phyloP scores from a whole-genome alignment of 495 filamentous ascomycete genomes.

The Melanomma pulvis-pyrius region DNA sequence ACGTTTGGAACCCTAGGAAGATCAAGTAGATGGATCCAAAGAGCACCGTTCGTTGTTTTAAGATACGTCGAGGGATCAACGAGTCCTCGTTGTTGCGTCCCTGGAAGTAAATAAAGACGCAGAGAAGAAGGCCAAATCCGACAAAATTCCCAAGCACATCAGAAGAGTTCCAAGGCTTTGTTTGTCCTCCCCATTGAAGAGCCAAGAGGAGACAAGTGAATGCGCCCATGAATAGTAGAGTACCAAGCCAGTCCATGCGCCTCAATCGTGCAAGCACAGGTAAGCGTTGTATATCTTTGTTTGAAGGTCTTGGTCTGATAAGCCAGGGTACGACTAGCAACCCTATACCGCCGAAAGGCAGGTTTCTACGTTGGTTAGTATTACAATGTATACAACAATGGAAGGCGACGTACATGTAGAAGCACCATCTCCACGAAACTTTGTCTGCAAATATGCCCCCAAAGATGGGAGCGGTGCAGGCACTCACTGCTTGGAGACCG shows the following conservation, averaged over 20 bases:
- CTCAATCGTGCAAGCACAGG: not conserved
- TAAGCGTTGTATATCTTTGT: not conserved
- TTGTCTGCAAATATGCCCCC: slow-evolving; percentile 36
- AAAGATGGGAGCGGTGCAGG: slow-evolving; percentile 28
- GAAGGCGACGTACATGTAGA: not conserved
- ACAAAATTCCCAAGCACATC: not conserved
- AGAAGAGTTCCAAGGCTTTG: not conserved
- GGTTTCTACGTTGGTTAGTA: not conserved
- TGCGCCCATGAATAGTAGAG: not conserved
- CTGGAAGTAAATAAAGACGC: not conserved
- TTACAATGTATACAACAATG: not conserved
- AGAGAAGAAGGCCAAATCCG: not conserved
- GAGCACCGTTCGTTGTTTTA: not conserved
- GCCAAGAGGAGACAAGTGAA: not conserved
- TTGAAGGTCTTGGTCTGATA: not conserved
- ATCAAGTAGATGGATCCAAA: not conserved
- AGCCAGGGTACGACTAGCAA: not conserved
- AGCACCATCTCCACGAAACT: slow-evolving; percentile 33
- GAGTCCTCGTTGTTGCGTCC: not conserved
- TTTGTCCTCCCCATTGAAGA: slow-evolving; percentile 1
- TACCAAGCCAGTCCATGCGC: not conserved
- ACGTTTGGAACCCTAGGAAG: not conserved
- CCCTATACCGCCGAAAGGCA: not conserved
- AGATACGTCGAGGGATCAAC: not conserved
- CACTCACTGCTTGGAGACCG: slow-evolving; percentile 38